Evolutionary conservation across 2,329 filamentous ascomycete species (phyloP).

Genomic region (Aspergillus phoenicis): DNA sequence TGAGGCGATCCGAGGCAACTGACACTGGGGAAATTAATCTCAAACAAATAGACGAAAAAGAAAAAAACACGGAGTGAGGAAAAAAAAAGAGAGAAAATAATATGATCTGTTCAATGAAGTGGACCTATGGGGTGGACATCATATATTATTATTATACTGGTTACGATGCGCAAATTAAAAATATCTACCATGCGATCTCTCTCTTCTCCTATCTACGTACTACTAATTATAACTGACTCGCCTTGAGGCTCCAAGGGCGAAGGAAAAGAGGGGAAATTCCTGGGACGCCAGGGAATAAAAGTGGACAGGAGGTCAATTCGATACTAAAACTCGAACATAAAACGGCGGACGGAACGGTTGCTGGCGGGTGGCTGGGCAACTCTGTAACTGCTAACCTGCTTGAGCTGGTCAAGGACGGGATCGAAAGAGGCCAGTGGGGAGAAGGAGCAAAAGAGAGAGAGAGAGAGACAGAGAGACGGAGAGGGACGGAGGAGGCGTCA

Average conservation of each 20-base stretch:
- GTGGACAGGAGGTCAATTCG: conserved; percentile 2
- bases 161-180: conserved; percentile 7
- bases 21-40: neutral
- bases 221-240: conserved; percentile 13
- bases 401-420: neutral
- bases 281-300: neutral
- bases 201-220: neutral
- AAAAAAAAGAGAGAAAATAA: conserved; percentile 5
- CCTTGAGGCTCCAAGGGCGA: neutral
- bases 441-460: too few species aligned
- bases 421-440: conserved; percentile 16
- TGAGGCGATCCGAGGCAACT: conserved; percentile 4
- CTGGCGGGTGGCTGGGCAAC: conserved; percentile 13
- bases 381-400: neutral
- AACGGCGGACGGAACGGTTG: conserved; percentile 16
- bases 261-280: neutral
- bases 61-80: neutral
- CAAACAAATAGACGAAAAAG: neutral
- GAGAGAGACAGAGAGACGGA: too few species aligned
- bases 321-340: conserved; percentile 6
- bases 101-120: conserved; percentile 17
- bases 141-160: conserved; percentile 12
- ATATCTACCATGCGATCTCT: conserved; percentile 1
- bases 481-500: conserved; percentile 11
- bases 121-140: conserved; percentile 10